Evolutionary conservation across 371 early-diverging fungal species (phyloP).

Genomic region (Mucor irregularis): DNA sequence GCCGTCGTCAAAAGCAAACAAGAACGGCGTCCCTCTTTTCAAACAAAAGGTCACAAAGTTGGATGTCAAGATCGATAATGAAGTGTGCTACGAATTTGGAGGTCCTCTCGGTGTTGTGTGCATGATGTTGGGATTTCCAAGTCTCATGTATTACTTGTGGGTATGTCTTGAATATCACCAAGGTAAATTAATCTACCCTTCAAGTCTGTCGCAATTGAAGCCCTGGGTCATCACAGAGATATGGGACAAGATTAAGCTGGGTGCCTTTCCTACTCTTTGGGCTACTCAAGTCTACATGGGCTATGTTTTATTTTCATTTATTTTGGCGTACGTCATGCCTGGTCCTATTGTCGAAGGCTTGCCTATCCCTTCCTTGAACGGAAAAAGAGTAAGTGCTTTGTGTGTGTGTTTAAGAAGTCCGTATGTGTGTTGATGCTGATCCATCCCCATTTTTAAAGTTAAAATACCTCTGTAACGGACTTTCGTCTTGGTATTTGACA

Average conservation of each 20-base stretch:
- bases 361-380: conserved; percentile 66
- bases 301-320: conserved; percentile 59
- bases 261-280: conserved; percentile 57
- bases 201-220: conserved; percentile 32
- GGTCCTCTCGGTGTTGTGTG: conserved; percentile 67
- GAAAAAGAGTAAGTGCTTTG: conserved; percentile 40
- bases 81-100: conserved; percentile 72
- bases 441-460: too few species aligned
- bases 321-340: conserved; percentile 65
- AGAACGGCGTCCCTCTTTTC: conserved; percentile 49
- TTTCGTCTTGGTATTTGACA: conserved; percentile 60
- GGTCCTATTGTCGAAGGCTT: conserved; percentile 71
- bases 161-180: conserved; percentile 68
- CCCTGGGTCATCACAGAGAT: conserved; percentile 45
- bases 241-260: conserved; percentile 38
- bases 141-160: conserved; percentile 76
- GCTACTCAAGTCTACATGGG: conserved; percentile 67
- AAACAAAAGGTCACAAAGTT: conserved; percentile 35
- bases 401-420: not conserved
- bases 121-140: conserved; percentile 78
- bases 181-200: conserved; percentile 59
- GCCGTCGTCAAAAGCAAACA: not conserved
- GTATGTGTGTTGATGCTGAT: not conserved
- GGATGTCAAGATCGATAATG: conserved; percentile 60
- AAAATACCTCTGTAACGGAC: conserved; percentile 64